A percentile compares a stretch with the other conserved stretches of the same genome.
phyloP scores from a whole-genome alignment of 306 rosid genomes.

The Crataegus laevigata region DNA sequence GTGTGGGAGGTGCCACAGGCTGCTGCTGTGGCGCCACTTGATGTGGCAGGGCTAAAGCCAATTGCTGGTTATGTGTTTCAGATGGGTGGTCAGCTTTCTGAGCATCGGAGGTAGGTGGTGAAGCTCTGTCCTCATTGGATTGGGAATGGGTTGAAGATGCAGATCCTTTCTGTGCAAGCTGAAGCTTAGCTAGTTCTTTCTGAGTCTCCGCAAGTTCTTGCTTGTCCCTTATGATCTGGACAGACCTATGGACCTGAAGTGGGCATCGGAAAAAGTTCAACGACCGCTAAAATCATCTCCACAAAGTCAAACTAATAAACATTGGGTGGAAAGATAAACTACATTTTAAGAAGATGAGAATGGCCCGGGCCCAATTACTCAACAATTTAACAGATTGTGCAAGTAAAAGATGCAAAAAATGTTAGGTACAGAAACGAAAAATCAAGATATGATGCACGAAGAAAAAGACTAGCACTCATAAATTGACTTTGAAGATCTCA shows the following conservation, averaged over 20 bases:
- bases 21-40: conserved; percentile 59
- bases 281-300: neutral
- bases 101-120: conserved; percentile 46
- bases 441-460: neutral
- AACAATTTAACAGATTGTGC: neutral
- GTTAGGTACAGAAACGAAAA: neutral
- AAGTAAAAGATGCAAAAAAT: neutral
- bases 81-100: conserved; percentile 55
- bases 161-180: conserved; percentile 78
- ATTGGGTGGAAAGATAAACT: neutral
- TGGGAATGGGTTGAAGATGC: conserved; percentile 64
- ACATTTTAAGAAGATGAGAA: neutral
- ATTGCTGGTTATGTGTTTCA: conserved; percentile 66
- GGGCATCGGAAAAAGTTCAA: neutral
- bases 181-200: conserved; percentile 92
- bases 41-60: conserved; percentile 86
- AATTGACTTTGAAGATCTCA: neutral
- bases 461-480: neutral
- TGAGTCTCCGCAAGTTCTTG: conserved; percentile 95
- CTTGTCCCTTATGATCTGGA: conserved; percentile 90
- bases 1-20: conserved; percentile 41
- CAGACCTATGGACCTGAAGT: conserved; percentile 90
- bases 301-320: neutral
- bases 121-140: conserved; percentile 66
- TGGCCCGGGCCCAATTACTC: neutral